phyloP scores from a whole-genome alignment of 495 filamentous ascomycete species.

The Melanomma pulvis-pyrius region DNA sequence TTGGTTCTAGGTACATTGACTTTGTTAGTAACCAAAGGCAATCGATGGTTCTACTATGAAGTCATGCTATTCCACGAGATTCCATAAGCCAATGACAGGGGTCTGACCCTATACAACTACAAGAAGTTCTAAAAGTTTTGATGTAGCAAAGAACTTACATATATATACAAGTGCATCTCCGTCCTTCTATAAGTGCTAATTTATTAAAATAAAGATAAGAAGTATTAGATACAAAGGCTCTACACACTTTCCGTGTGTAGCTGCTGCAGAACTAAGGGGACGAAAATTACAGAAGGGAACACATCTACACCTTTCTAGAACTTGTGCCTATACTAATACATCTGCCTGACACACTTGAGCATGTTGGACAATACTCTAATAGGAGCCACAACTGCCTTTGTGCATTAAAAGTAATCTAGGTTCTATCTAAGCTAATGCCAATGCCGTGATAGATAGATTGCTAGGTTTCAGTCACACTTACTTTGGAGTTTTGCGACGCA shows the following conservation, averaged over 20 bases:
- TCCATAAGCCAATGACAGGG: no score
- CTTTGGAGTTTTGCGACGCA: not conserved
- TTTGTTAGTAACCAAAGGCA: no score
- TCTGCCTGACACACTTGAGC: not conserved
- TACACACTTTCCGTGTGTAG: no score
- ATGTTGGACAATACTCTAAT: not conserved
- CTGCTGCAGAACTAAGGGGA: no score
- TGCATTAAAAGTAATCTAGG: not conserved
- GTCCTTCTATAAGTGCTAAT: not conserved
- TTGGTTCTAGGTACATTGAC: no score
- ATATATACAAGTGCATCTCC: not conserved
- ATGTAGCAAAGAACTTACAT: not conserved
- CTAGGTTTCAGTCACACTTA: not conserved
- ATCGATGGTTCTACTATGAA: no score
- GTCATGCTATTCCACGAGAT: no score
- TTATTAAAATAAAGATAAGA: not conserved
- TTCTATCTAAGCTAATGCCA: not conserved
- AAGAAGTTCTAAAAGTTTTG: not conserved
- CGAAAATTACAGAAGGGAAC: not conserved
- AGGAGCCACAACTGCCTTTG: not conserved
- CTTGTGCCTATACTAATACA: not conserved
- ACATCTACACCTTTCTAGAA: not conserved
- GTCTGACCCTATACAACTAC: no score
- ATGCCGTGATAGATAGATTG: not conserved
- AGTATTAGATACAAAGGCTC: not conserved